phyloP scores from a whole-genome alignment of 2,329 filamentous ascomycete species.

The Botryotinia narcissicola region DNA sequence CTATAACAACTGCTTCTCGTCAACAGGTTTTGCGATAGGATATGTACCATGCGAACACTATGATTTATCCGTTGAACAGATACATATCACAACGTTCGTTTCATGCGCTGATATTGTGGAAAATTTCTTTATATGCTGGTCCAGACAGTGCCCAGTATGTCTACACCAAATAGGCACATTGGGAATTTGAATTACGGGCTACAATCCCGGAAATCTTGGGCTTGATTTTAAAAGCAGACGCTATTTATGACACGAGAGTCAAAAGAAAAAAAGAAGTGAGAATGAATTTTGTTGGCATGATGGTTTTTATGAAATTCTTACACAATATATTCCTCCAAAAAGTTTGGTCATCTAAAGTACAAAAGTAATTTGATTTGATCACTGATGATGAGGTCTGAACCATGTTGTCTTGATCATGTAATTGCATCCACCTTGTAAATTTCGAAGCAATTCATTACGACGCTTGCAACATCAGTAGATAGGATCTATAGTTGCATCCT shows the following conservation, averaged over 20 bases:
- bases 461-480: too few relatives aligned
- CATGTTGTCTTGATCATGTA: background rate
- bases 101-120: background rate
- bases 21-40: background rate
- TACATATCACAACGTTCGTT: background rate
- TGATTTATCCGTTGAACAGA: background rate
- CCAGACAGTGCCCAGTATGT: fast-evolving
- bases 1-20: background rate
- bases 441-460: too few relatives aligned
- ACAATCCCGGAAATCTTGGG: background rate
- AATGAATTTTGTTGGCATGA: fast-evolving
- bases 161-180: background rate
- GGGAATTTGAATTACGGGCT: background rate
- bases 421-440: too few relatives aligned
- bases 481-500: too few relatives aligned
- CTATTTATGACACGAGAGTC: background rate
- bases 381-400: background rate
- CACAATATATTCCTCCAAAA: background rate
- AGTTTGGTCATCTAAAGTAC: background rate
- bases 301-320: background rate
- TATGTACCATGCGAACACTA: background rate
- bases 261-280: fast-evolving
- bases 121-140: background rate
- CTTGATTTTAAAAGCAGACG: background rate
- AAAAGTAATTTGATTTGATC: background rate